Conservation (phyloP, 768 basidiomycete genomes). For the Agaricus subrufescens region DNA sequence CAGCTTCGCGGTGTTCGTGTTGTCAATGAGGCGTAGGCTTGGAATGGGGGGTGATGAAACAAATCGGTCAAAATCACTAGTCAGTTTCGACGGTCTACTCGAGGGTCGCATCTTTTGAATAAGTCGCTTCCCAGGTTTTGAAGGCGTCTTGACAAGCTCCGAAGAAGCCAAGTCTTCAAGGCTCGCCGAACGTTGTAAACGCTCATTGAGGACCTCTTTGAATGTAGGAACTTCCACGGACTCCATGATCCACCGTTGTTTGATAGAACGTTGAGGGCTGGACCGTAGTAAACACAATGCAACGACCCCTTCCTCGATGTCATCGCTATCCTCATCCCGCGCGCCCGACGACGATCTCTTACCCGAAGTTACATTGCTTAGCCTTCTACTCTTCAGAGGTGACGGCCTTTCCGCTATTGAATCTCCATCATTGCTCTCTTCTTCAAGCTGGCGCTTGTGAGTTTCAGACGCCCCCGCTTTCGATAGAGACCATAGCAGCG, state of each 20-base stretch:
- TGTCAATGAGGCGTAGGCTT: neutral
- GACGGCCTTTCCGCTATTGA: conserved; percentile 15
- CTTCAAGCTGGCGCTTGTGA: conserved; percentile 33
- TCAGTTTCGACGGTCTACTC: neutral
- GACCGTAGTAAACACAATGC: conserved; percentile 9
- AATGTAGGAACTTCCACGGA: conserved; percentile 27
- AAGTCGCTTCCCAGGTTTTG: conserved; percentile 1
- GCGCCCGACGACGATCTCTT: neutral
- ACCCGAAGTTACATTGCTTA: neutral
- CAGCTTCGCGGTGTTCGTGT: neutral
- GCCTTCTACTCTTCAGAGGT: conserved; percentile 17
- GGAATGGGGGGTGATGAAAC: conserved; percentile 2
- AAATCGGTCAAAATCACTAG: neutral
- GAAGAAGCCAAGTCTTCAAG: neutral
- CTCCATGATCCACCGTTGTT: conserved; percentile 47
- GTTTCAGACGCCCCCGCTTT: neutral
- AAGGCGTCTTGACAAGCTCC: neutral
- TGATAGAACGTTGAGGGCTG: conserved; percentile 12
- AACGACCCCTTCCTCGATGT: conserved; percentile 24
- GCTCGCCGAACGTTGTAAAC: neutral
- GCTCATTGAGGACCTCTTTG: neutral
- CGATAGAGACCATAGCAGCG: conserved; percentile 21
- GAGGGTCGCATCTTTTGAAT: conserved; percentile 6
- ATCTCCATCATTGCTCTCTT: conserved; percentile 28
- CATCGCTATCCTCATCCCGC: conserved; percentile 20